A percentile compares a stretch with the other conserved stretches of the same genome.
Evolutionary conservation across 495 filamentous ascomycete species (phyloP).

Genomic region (Podospora appendiculata): DNA sequence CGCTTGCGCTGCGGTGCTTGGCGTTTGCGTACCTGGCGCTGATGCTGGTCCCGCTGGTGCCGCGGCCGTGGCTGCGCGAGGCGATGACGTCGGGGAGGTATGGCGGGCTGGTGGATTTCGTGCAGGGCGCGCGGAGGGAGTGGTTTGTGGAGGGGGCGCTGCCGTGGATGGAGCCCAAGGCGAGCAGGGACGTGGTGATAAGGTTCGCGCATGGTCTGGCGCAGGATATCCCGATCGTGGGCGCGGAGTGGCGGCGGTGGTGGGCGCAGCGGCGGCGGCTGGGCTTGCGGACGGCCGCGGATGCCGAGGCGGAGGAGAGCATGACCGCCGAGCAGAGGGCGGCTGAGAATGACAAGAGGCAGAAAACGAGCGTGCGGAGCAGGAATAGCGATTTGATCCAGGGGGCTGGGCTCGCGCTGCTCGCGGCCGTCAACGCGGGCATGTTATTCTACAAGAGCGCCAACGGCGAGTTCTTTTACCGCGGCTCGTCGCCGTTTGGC

Average conservation of each 20-base stretch:
- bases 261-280: conserved; percentile 10
- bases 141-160: conserved; percentile 11
- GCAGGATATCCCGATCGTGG: conserved; percentile 3
- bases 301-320: too few species aligned
- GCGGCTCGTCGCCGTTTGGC: conserved; percentile 21
- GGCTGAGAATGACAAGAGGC: not conserved
- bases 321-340: not conserved
- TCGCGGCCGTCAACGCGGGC: conserved; percentile 1
- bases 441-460: not conserved
- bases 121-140: conserved; percentile 30
- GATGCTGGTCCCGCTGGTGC: conserved; percentile 61
- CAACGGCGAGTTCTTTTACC: conserved; percentile 1
- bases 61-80: conserved; percentile 62
- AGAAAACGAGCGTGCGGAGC: conserved; percentile 4
- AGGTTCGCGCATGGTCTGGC: conserved; percentile 5
- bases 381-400: not conserved
- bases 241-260: conserved; percentile 8
- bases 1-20: conserved; percentile 69
- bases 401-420: conserved; percentile 13
- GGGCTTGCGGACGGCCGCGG: conserved; percentile 1
- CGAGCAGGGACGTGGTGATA: conserved; percentile 7
- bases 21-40: conserved; percentile 70
- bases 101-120: conserved; percentile 45
- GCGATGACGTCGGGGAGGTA: conserved; percentile 49
- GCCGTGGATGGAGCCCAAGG: conserved; percentile 9